phyloP scores from a whole-genome alignment of 768 basidiomycete genomes.

The Tulasnella sp. region DNA sequence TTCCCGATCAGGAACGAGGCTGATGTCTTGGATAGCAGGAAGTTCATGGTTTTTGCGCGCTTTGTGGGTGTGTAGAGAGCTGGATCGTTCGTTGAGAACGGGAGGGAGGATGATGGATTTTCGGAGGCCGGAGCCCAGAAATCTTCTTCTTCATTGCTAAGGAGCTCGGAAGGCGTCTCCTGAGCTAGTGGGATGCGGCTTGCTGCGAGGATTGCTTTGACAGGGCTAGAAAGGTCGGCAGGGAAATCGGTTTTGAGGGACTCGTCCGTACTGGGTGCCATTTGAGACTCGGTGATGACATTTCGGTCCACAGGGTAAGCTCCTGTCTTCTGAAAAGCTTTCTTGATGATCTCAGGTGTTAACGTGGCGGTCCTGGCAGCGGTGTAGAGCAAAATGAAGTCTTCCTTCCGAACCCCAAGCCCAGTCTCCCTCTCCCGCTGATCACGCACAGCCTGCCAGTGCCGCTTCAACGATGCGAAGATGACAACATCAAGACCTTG shows the following conservation, averaged over 20 bases:
- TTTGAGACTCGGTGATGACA: slow-evolving; percentile 25
- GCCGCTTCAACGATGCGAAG: slow-evolving; percentile 22
- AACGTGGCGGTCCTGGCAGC: slow-evolving; percentile 24
- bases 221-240: slow-evolving; percentile 1
- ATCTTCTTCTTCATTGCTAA: background rate
- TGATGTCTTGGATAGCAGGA: background rate
- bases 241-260: background rate
- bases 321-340: slow-evolving; percentile 33
- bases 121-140: background rate
- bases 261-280: slow-evolving; percentile 23
- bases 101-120: background rate
- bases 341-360: slow-evolving; percentile 25
- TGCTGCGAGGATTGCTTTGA: slow-evolving; percentile 8
- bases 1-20: background rate
- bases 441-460: slow-evolving; percentile 22
- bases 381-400: slow-evolving; percentile 30
- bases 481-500: slow-evolving; percentile 14
- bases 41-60: background rate
- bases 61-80: slow-evolving; percentile 1
- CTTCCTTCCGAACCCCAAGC: slow-evolving; percentile 24
- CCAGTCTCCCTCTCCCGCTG: slow-evolving; percentile 21
- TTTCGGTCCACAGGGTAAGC: slow-evolving; percentile 29
- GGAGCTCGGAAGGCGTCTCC: background rate
- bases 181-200: background rate
- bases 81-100: background rate